Conservation (phyloP, 2,329 filamentous ascomycete species). For the Tolypocladium ophioglossoides region DNA sequence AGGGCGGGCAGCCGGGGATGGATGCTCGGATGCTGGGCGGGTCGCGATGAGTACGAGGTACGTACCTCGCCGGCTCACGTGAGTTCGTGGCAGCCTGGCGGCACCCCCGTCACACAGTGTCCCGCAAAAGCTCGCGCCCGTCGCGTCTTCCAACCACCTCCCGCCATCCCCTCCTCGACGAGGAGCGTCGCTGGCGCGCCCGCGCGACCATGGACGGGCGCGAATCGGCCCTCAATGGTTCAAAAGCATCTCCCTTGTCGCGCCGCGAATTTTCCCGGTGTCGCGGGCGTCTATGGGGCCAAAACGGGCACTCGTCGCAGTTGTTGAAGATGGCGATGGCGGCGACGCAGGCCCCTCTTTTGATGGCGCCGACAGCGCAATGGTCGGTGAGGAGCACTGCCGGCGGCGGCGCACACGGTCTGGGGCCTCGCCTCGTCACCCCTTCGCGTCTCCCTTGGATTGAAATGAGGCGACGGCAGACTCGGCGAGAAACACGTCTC, state of each 20-base stretch:
- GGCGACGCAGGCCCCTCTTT: constrained; percentile 11
- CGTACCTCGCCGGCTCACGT: constrained; percentile 22
- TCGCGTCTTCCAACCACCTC: constrained; percentile 33
- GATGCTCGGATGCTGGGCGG: too few species aligned
- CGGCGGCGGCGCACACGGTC: background rate
- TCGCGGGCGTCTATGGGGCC: constrained; percentile 8
- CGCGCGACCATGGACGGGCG: constrained; percentile 16
- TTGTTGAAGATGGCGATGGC: constrained; percentile 5
- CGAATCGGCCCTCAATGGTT: constrained; percentile 5
- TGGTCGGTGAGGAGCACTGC: constrained; percentile 2
- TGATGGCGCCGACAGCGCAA: constrained; percentile 9
- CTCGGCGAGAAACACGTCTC: background rate
- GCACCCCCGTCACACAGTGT: constrained; percentile 17
- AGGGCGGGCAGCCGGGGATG: too few species aligned
- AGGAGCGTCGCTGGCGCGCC: constrained; percentile 4
- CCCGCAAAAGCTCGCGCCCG: constrained; percentile 28
- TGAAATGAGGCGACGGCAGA: background rate
- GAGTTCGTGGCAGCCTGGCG: constrained; percentile 32
- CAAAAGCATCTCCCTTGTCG: background rate
- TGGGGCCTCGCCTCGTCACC: background rate
- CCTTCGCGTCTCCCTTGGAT: background rate
- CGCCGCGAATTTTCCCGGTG: constrained; percentile 11
- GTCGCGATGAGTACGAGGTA: background rate
- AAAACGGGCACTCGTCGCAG: constrained; percentile 8
- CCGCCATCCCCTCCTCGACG: constrained; percentile 25